These are phyloP conservation scores for Solioccasus polychromus DNA, from an alignment of 768 basidiomycete genomes.

Conservation along the genomic window DNA sequence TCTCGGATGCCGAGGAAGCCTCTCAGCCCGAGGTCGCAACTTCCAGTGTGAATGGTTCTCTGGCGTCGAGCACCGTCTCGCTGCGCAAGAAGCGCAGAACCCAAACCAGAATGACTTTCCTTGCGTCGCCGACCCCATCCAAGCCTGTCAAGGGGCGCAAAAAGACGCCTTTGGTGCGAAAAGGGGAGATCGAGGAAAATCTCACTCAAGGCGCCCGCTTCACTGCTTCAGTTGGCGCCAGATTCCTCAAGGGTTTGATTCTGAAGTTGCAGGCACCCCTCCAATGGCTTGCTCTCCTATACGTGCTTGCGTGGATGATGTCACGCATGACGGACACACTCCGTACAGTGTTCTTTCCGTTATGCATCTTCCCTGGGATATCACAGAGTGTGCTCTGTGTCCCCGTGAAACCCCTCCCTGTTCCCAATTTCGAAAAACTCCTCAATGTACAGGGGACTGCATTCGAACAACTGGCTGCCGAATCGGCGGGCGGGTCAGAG, in stretches of 20 bases:
- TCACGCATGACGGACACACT: slow-evolving; percentile 42
- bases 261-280: slow-evolving; percentile 55
- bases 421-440: slow-evolving; percentile 60
- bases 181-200: slow-evolving; percentile 22
- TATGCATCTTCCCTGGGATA: slow-evolving; percentile 63
- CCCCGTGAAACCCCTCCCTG: slow-evolving; percentile 20
- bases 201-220: slow-evolving; percentile 24
- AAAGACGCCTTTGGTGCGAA: slow-evolving; percentile 29
- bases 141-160: slow-evolving; percentile 24
- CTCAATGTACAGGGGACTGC: slow-evolving; percentile 57
- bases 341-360: slow-evolving; percentile 47
- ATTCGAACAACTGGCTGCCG: slow-evolving; percentile 61
- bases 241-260: slow-evolving; percentile 47
- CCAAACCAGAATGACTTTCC: slow-evolving; percentile 18
- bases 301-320: slow-evolving; percentile 46
- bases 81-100: slow-evolving; percentile 30
- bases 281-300: slow-evolving; percentile 49
- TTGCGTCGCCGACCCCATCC: slow-evolving; percentile 19
- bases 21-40: slow-evolving; percentile 7
- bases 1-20: slow-evolving; percentile 18
- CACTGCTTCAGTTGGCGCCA: slow-evolving; percentile 41
- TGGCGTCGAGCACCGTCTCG: slow-evolving; percentile 16
- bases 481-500: slow-evolving; percentile 54
- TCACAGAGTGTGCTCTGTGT: slow-evolving; percentile 47
- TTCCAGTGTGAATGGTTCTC: slow-evolving; percentile 7